Base-by-base conservation (phyloP, 1,284 basidiomycete species). In the Heimioporus retisporus region DNA sequence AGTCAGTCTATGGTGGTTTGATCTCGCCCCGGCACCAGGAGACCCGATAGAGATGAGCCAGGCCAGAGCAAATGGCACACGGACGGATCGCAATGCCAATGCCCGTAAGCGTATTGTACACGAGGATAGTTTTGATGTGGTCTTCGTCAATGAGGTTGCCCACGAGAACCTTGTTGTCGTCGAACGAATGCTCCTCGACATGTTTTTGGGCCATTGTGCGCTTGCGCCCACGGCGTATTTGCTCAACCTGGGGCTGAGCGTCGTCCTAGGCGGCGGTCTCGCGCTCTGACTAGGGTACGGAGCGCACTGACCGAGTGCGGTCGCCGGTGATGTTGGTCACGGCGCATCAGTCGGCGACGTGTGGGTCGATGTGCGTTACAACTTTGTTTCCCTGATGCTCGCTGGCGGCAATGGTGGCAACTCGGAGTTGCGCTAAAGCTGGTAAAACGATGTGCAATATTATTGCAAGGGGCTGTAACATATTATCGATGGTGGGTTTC, bases 31-130 rank as follows among this genome's bases (percentile, higher is more conserved):
- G n/a, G n/a, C n/a, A n/a, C n/a, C n/a, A n/a, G n/a, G n/a, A n/a
- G n/a, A n/a, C n/a, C n/a, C n/a, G n/a, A n/a, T n/a, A n/a, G n/a
- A n/a, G n/a, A n/a, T n/a, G n/a, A n/a, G n/a, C n/a, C n/a, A n/a
- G n/a, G n/a, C n/a, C n/a, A n/a, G n/a, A n/a, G n/a, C n/a, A n/a
- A n/a, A n/a, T n/a, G n/a, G n/a, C n/a, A n/a, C n/a, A n/a, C n/a
- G n/a, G n/a, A n/a, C n/a, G n/a, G n/a, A n/a, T n/a, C n/a, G n/a
- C n/a, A n/a, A n/a, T 98, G 96, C 83, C 96, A 70, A 99, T 99
- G 8, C 97, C 97, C 6, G 97, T 99, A 74, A 99, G 86, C 98
- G 99, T 99, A 84, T 99, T 99, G 85, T 99, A 99, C 97, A 99
- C 99, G 76, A 99, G 84, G 67, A 99, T 95, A 75, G 98, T 99